Base-by-base conservation (phyloP, 331 rosid genomes). In the Rhamnella rubrinervis region DNA sequence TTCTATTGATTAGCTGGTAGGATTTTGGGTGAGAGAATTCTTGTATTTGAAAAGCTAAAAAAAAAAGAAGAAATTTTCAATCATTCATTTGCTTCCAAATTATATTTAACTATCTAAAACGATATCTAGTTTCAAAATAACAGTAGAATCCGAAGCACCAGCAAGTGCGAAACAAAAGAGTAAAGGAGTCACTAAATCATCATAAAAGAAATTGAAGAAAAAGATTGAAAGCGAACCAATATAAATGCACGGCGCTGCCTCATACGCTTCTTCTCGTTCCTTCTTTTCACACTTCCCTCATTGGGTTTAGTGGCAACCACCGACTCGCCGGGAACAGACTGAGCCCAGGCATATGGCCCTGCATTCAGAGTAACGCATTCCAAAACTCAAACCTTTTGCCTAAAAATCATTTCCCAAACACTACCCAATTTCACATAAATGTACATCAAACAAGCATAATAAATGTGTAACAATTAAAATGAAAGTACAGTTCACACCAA, bases 191-290 rank as follows among this genome's bases (percentile, higher is more conserved):
- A n/a, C 51, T 51, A 35, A 28, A 21, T 17, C 20, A 55, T 21
- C 38, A 63, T 28, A 57, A 19, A 8, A 39, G 14, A 47, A 20
- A 39, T 11, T 0, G 16, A 2, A 11, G 41, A 68, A 16, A 14
- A 51, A 47, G 19, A 59, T 44, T 7, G 59, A 67, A 71, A 40
- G 72, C 89, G 2, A 61, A 93, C 99, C 90, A 88, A 37, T 59
- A 95, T 85, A 78, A 95, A 95, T 21, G 96, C 96, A 8, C 79
- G 89, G 63, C 80, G 95, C 82, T 53, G 89, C 85, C 82, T 86
- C 76, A 87, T 85, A 65, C 96, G 95, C 78, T 91, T 95, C 80
- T 89, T 95, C 81, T 89, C 97, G 31, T 95, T 95, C 85, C 93
- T 85, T 75, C 93, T 77, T 78, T 91, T 91, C 78, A 89, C 85